Evolutionary conservation across 2,329 filamentous ascomycete species (phyloP), one percentile per base, ranked within the genome.

Genomic region (Colletotrichum sp.): DNA sequence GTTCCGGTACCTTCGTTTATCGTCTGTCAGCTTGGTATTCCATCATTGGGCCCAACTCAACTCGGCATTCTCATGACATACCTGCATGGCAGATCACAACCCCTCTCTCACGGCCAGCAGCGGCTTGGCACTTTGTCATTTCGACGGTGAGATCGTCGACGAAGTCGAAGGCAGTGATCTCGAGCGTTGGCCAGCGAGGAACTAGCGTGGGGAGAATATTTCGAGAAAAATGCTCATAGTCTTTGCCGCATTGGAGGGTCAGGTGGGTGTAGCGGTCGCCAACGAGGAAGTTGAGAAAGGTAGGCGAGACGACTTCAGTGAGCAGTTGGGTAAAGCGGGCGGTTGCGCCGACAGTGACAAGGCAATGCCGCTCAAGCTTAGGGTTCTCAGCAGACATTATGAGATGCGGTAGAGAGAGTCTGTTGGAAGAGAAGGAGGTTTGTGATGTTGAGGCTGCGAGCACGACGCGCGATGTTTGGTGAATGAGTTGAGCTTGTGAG

Each of bases 301-400:
- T 79, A 0, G 89, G 85, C 21, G 89, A 86, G 7, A 98, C 86
- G 13, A 93, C 90, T 36, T 93, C 91, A 59, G 89, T 85, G 72
- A 98, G 90, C 3, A 99, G 90, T 8, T 88, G 84, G 68, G 90
- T 88, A 85, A 99, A 99, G 24, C 94, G 91, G 18, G 96, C 96
- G 0, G 96, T 99, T 7, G 97, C 96, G 72, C 97, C 97, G 34
- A 98, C 94, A 0, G 97, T 99, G 71, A 98, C 93, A 79, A 99
- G 94, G 82, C 95, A 97, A 69, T 87, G 82, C 39, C 84, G 82
- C 30, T 82, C 74, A 21, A 79, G 66, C 7, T 24, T 12, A 8
- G 28, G n/a, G 21, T 36, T 2, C 9, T 75, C 39, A 5, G 39
- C 7, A 32, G 61, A 16, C 64, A 71, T 75, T 15, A 52, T 34